phyloP scores from a whole-genome alignment of 2,329 filamentous ascomycete genomes.

The Aspergillus carbonarius region DNA sequence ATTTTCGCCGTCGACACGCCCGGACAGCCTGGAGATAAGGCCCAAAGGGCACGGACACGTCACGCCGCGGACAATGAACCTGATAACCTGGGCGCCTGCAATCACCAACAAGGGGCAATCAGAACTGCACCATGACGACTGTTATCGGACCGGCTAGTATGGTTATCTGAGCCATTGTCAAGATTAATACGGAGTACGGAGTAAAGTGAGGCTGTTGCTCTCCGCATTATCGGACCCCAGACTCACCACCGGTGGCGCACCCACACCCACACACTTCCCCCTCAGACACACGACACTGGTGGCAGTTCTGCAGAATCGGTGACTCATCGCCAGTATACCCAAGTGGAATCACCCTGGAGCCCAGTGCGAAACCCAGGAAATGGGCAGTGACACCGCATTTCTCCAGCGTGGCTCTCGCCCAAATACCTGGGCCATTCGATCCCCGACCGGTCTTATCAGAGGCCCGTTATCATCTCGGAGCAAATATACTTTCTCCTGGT shows the following conservation, averaged over 20 bases:
- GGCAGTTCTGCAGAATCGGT: background rate
- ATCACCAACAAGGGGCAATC: background rate
- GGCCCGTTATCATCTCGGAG: background rate
- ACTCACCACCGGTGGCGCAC: background rate
- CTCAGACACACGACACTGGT: background rate
- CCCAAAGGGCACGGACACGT: background rate
- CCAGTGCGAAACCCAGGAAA: background rate
- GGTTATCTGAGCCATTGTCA: background rate
- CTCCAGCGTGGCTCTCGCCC: background rate
- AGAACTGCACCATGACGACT: background rate
- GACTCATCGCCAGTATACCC: background rate
- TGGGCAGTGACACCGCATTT: background rate
- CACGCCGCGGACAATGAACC: background rate
- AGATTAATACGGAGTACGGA: too few relatives aligned
- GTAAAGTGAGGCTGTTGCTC: background rate
- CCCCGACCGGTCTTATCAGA: background rate
- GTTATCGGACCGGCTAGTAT: background rate
- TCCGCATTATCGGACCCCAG: background rate
- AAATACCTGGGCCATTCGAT: background rate
- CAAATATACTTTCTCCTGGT: background rate
- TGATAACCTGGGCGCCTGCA: background rate
- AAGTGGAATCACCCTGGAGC: background rate
- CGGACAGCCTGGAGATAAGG: conserved; percentile 4
- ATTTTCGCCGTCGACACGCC: background rate
- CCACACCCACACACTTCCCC: background rate